Conservation (phyloP, 2,329 filamentous ascomycete genomes). For the Domatiomyces globalis region DNA sequence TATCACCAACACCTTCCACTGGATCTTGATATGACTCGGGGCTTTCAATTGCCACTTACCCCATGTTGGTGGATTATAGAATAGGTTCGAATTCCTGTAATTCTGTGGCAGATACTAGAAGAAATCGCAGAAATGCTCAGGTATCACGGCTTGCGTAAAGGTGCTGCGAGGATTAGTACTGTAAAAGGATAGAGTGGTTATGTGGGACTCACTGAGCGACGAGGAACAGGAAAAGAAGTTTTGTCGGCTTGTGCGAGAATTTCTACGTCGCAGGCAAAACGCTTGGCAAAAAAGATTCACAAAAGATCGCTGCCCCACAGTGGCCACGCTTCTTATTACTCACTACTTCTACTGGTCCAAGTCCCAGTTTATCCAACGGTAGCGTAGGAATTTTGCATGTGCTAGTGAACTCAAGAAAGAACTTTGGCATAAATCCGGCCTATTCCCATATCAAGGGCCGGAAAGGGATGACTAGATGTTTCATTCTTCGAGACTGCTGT, state of each 20-base stretch:
- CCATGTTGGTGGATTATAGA: slow-evolving; percentile 41
- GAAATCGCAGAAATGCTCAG: slow-evolving; percentile 33
- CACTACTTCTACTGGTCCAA: no score
- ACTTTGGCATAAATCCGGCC: no score
- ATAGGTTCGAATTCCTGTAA: slow-evolving; percentile 29
- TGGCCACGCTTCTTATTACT: no score
- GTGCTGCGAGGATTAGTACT: slow-evolving; percentile 27
- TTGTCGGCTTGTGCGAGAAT: slow-evolving; percentile 15
- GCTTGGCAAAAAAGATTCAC: slow-evolving; percentile 7
- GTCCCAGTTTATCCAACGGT: no score
- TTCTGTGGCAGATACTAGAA: slow-evolving; percentile 36
- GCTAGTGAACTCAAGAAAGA: no score
- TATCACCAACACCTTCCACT: slow-evolving; percentile 6
- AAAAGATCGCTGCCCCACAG: no score
- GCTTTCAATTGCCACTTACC: slow-evolving; percentile 34
- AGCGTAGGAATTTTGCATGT: no score
- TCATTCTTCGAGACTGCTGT: not conserved
- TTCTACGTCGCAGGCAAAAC: slow-evolving; percentile 11
- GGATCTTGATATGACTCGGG: slow-evolving; percentile 5
- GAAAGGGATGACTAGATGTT: no score
- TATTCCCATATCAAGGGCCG: no score
- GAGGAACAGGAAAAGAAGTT: slow-evolving; percentile 11
- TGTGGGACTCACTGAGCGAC: slow-evolving; percentile 19
- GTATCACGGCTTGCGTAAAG: slow-evolving; percentile 40
- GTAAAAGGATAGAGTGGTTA: slow-evolving; percentile 8